A percentile compares a stretch with the other conserved stretches of the same genome.
Conservation (phyloP, 2,329 filamentous ascomycete species). For the Beauveria pseudobassiana region DNA sequence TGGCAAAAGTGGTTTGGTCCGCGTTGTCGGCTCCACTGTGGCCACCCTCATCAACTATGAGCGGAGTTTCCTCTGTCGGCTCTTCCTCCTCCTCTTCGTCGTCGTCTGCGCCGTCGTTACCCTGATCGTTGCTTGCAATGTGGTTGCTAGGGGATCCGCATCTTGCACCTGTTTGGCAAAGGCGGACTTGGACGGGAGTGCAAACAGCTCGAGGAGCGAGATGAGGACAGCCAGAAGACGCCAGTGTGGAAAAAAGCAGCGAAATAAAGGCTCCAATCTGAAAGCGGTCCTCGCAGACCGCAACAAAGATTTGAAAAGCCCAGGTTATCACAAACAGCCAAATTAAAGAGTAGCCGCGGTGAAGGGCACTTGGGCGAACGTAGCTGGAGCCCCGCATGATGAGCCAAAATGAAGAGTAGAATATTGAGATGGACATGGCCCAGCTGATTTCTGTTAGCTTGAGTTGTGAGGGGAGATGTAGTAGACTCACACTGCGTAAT, state of each 20-base stretch:
- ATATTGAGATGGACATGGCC: constrained; percentile 77
- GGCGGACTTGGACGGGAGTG: constrained; percentile 61
- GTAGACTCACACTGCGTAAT: constrained; percentile 60
- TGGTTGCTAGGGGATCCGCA: constrained; percentile 19
- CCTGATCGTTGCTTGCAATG: background rate
- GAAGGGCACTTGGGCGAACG: constrained; percentile 76
- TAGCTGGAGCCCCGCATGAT: constrained; percentile 71
- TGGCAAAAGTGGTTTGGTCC: constrained; percentile 45
- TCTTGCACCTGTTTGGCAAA: constrained; percentile 55
- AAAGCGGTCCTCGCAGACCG: constrained; percentile 68
- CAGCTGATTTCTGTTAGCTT: constrained; percentile 39
- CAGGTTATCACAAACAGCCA: constrained; percentile 80
- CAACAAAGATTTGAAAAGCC: constrained; percentile 61
- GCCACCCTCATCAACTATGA: constrained; percentile 31
- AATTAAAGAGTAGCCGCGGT: constrained; percentile 70
- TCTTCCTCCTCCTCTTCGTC: constrained; percentile 15
- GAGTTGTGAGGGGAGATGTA: background rate
- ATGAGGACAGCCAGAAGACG: constrained; percentile 68
- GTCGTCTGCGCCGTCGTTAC: constrained; percentile 12
- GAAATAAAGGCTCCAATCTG: constrained; percentile 69
- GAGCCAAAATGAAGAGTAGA: constrained; percentile 77
- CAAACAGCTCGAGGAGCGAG: constrained; percentile 72
- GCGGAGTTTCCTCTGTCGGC: constrained; percentile 47
- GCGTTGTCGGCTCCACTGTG: constrained; percentile 26
- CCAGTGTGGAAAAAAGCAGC: constrained; percentile 73